phyloP scores from a whole-genome alignment of 176 grass and related monocot species.

The Oryza nivara region DNA sequence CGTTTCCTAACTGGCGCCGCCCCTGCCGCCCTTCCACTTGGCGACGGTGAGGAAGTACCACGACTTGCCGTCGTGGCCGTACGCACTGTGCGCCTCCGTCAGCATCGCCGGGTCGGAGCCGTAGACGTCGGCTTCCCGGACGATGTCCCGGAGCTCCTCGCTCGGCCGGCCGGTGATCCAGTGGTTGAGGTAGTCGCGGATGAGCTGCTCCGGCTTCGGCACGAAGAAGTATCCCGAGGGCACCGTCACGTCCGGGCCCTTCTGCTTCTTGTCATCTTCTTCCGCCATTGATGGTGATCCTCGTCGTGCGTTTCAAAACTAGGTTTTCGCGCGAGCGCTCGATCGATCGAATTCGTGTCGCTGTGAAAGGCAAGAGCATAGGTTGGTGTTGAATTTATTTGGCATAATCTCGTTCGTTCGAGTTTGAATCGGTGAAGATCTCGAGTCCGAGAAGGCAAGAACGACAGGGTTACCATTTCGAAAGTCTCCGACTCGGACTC shows the following conservation, averaged over 20 bases:
- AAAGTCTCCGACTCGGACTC: too few species aligned
- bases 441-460: too few species aligned
- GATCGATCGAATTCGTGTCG: too few species aligned
- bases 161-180: neutral
- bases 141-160: neutral
- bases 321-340: too few species aligned
- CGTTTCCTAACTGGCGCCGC: too few species aligned
- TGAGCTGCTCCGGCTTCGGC: conserved; percentile 12
- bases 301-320: neutral
- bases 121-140: neutral
- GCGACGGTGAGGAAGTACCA: conserved; percentile 16
- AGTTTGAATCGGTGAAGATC: too few species aligned
- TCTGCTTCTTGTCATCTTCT: too few species aligned
- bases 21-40: conserved; percentile 9
- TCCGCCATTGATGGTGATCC: too few species aligned
- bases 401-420: too few species aligned
- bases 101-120: neutral
- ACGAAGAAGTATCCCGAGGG: neutral
- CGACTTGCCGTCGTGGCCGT: neutral
- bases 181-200: conserved; percentile 24
- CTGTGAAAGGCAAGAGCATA: too few species aligned
- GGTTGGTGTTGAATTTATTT: too few species aligned
- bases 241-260: neutral
- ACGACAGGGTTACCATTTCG: too few species aligned
- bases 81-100: neutral